A percentile compares a stretch with the other conserved stretches of the same genome.
Evolutionary conservation across 106 monocot species (phyloP).

Genomic region (Apostasia shenzhenica): DNA sequence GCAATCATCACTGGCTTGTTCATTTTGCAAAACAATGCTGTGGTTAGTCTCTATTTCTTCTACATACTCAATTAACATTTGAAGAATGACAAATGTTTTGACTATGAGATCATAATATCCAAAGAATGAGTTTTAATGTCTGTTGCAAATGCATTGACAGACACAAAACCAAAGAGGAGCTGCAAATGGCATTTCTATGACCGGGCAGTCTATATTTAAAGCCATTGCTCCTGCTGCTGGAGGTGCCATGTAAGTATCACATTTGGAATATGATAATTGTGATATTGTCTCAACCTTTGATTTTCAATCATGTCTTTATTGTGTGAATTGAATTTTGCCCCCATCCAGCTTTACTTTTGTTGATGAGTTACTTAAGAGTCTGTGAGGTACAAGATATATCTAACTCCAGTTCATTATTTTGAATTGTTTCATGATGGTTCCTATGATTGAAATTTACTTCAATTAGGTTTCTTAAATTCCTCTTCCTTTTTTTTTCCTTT

Average conservation of each 20-base stretch:
- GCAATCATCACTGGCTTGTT: slow-evolving; percentile 26
- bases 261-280: neutral
- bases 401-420: no score
- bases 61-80: no score
- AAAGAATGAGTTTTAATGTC: neutral
- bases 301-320: neutral
- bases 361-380: no score
- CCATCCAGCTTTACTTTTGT: no score
- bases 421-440: no score
- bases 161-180: slow-evolving; percentile 44
- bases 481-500: neutral
- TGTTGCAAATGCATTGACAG: slow-evolving; percentile 2
- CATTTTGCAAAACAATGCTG: slow-evolving; percentile 41
- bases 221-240: slow-evolving; percentile 37
- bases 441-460: no score
- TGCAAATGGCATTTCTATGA: slow-evolving; percentile 46
- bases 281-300: neutral
- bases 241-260: slow-evolving; percentile 33
- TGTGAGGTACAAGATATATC: no score
- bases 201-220: slow-evolving; percentile 33
- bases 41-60: slow-evolving; percentile 17
- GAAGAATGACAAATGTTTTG: no score
- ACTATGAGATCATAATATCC: no score
- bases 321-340: no score
- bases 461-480: neutral